Base-by-base conservation (phyloP, 2,329 filamentous ascomycete genomes). In the Aspergillus pseudotamarii region DNA sequence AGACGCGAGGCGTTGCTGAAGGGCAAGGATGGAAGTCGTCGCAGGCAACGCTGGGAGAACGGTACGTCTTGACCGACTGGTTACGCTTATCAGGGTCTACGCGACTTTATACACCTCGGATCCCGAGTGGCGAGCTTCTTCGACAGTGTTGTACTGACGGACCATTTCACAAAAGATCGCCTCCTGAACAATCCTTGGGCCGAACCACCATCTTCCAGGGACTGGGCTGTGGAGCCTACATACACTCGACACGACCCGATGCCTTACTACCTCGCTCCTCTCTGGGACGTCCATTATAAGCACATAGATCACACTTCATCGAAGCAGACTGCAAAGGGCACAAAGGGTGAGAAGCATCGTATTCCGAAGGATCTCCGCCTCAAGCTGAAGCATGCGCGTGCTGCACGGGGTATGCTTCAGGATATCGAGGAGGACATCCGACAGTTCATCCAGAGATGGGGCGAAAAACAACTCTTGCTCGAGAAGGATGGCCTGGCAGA, bases 11-110 rank as follows among this genome's bases (percentile, higher is more conserved):
- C 89, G 2, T 75, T 96, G 58, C 83, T 95, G 36, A 96, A 93
- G 81, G 94, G 94, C 61, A 96, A 96, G 70, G 93, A 97, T 78
- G 94, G 94, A 38, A 94, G 88, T 71, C 87, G 94, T 41, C 89
- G 94, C 72, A 85, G 94, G 57, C 89, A 94, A 71, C 86, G 94
- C 61, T 98, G 94, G 93, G 95, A 99, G 82, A 99, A 98, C 78
- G 92, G 93, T 96, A 85, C 68, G 79, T 71, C 58, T 34, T 51
- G 43, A 62, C 54, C 41, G 53, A 23, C 32, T 21, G 1, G n/a
- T 58, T 26, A 14, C 51, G 32, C 21, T 36, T 38, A 16, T 11
- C 6, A 14, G 11, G 14, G 23, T 38, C 32, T 38, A 38, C 23
- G 21, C 51, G 34, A 32, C 48, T 34, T 32, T 30, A 19, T 51